Percentiles rank a stretch among this genome's conserved stretches.
Conservation (phyloP, 768 basidiomycete species). For the Lactarius psammicola region DNA sequence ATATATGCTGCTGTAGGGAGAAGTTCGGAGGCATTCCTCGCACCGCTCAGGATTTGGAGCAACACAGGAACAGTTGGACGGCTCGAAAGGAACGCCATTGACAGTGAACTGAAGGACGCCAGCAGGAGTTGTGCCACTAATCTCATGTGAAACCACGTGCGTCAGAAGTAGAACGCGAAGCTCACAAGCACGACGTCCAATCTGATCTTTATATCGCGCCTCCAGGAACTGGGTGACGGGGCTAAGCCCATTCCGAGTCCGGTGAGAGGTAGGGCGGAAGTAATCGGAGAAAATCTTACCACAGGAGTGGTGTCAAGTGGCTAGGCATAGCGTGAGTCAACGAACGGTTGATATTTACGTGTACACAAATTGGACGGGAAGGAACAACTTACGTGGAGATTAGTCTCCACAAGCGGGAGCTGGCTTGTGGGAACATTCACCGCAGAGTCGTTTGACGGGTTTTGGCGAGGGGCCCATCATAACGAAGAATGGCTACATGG, state of each 20-base stretch:
- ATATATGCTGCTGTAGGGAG: neutral
- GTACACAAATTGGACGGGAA: neutral
- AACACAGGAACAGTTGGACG: neutral
- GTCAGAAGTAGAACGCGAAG: neutral
- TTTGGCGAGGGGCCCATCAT: neutral
- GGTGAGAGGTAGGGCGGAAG: neutral
- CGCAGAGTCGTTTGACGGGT: neutral
- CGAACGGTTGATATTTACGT: neutral
- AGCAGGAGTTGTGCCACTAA: neutral
- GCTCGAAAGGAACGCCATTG: neutral
- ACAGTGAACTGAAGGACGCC: neutral
- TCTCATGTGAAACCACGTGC: neutral
- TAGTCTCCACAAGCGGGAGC: neutral
- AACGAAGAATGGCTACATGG: neutral
- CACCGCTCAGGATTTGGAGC: neutral
- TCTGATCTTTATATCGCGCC: conserved; percentile 7
- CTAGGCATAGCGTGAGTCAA: neutral
- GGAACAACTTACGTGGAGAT: neutral
- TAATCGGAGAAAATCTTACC: neutral
- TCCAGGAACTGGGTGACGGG: neutral
- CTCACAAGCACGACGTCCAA: conserved; percentile 7
- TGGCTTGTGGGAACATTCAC: neutral
- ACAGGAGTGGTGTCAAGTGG: neutral
- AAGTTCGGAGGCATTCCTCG: neutral
- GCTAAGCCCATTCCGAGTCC: neutral